These are phyloP conservation scores for Coemansia sp. DNA, from an alignment of 192 early-diverging fungal genomes.

Conservation along the genomic window DNA sequence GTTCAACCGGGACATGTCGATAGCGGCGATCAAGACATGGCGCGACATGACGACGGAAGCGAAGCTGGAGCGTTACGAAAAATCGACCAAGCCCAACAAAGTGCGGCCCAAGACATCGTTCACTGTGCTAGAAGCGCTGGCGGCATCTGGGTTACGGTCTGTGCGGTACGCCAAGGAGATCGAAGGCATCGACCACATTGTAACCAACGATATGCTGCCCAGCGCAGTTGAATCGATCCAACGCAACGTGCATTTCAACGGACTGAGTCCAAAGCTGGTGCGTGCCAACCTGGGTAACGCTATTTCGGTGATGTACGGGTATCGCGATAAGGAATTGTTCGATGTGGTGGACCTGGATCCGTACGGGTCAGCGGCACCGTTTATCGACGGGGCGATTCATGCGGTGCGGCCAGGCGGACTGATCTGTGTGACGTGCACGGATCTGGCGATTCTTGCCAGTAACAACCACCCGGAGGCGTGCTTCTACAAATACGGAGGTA, in stretches of 20 bases:
- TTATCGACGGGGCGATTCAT: constrained; percentile 93
- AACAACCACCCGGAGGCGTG: constrained; percentile 83
- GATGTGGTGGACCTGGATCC: constrained; percentile 96
- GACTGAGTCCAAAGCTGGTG: constrained; percentile 69
- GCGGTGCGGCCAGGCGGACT: constrained; percentile 89
- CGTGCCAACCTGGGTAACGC: constrained; percentile 85
- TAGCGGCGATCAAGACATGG: constrained; percentile 95
- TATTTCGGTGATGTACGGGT: constrained; percentile 68
- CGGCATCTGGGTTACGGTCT: constrained; percentile 91
- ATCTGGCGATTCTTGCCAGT: constrained; percentile 91
- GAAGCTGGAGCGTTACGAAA: constrained; percentile 57
- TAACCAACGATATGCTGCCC: constrained; percentile 90
- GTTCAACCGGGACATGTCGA: constrained; percentile 97
- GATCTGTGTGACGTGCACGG: constrained; percentile 97
- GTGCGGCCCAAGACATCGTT: constrained; percentile 26
- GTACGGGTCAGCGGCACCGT: constrained; percentile 94
- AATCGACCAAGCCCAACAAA: constrained; percentile 55
- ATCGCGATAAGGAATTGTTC: constrained; percentile 62
- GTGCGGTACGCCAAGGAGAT: constrained; percentile 97
- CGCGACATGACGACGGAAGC: constrained; percentile 71
- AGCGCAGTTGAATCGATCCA: constrained; percentile 88
- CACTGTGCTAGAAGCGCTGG: constrained; percentile 89
- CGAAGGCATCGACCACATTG: constrained; percentile 69
- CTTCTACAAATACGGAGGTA: constrained; percentile 95
- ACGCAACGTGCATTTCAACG: constrained; percentile 84